Base-by-base conservation (phyloP, 306 rosid species). In the Quercus cerris region DNA sequence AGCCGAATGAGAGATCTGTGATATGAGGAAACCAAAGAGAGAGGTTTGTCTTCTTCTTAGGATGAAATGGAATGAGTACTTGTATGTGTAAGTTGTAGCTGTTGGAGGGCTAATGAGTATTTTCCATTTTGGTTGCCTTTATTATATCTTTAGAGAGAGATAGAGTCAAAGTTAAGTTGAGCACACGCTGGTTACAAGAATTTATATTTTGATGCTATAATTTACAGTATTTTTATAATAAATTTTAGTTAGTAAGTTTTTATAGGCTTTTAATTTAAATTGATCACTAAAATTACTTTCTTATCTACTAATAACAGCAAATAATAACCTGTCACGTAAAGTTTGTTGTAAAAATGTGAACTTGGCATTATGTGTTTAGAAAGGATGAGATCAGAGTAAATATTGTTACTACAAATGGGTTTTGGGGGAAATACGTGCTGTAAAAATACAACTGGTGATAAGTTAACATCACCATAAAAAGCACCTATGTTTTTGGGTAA, bases 11-110 rank as follows among this genome's bases (percentile, higher is more conserved):
- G 83, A 82, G 87, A 83, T 80, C 88, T 84, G 25, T 19, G 88
- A 78, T 41, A 41, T 69, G 76, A 73, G 64, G 69, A 85, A 80
- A 31, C 63, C 73, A 66, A 67, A 77, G 74, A 75, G 46, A 31
- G 54, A 76, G 76, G 52, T 41, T 83, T 85, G 91, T 84, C 89
- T 82, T 81, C 77, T 86, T 80, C 33, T 72, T 75, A 4, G 51
- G 18, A 56, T 51, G 27, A 61, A 5, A 70, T 1, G 69, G 52
- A 76, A 62, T 80, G 73, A 44, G 80, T 5, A 78, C 14, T 78
- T 27, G 81, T 55, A 82, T 6, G 81, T 56, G 86, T 68, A 70
- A 41, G 46, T 41, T 41, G 46, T 41, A 8, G 46, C 46, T 41
- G 46, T 41, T 79, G 10, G 64, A 73, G 74, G 80, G 51, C 46